A percentile compares a stretch with the other conserved stretches of the same genome.
Conservation (phyloP, 768 basidiomycete species). For the Pleurotus tuber-regium region DNA sequence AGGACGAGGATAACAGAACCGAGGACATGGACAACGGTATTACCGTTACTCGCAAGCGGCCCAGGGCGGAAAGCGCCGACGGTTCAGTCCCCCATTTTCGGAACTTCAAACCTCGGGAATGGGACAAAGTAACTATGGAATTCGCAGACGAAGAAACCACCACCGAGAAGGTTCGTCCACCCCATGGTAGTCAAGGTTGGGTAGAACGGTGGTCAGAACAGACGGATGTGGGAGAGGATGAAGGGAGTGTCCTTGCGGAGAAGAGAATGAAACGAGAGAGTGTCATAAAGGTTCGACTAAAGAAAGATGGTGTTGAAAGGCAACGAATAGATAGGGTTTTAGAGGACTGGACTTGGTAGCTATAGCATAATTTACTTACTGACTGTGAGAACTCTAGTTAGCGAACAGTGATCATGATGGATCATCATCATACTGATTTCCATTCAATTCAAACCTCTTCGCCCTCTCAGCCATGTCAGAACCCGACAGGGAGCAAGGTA, state of each 20-base stretch:
- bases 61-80: conserved; percentile 22
- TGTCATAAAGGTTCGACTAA: conserved; percentile 57
- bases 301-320: conserved; percentile 57
- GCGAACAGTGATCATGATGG: background rate
- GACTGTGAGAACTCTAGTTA: conserved; percentile 17
- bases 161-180: conserved; percentile 36
- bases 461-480: conserved; percentile 6
- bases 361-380: background rate
- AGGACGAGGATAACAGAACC: conserved; percentile 51
- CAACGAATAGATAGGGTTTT: conserved; percentile 67
- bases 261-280: conserved; percentile 42
- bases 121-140: conserved; percentile 53
- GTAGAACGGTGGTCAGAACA: conserved; percentile 41
- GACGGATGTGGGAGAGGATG: conserved; percentile 28
- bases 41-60: conserved; percentile 38
- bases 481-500: background rate
- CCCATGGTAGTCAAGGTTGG: conserved; percentile 39
- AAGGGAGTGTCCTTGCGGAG: conserved; percentile 36
- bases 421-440: background rate
- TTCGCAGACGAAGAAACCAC: conserved; percentile 39
- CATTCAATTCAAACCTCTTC: background rate
- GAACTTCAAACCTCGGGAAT: conserved; percentile 66
- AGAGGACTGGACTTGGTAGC: conserved; percentile 65
- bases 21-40: conserved; percentile 28
- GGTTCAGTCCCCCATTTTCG: conserved; percentile 37